phyloP scores from a whole-genome alignment of 2,329 filamentous ascomycete genomes.

The Sporothrix protearum region DNA sequence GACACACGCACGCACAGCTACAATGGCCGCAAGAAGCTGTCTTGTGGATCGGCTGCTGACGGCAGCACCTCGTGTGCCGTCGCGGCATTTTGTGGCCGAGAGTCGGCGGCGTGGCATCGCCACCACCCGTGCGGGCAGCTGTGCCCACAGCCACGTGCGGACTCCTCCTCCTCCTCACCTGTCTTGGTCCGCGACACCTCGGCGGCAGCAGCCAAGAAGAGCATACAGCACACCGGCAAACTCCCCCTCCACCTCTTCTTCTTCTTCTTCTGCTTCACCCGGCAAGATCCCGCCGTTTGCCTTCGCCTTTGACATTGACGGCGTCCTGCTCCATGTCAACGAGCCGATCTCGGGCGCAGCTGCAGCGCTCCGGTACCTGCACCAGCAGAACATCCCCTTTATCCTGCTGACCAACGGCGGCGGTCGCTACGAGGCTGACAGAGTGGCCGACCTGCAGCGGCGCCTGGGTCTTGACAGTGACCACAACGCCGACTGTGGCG shows the following conservation, averaged over 20 bases:
- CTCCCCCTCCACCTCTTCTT: too few relatives aligned
- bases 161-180: background rate
- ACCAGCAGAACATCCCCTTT: constrained; percentile 75
- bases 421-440: constrained; percentile 73
- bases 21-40: background rate
- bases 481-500: constrained; percentile 68
- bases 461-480: constrained; percentile 81
- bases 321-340: constrained; percentile 83
- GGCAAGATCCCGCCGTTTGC: constrained; percentile 34
- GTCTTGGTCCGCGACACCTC: background rate
- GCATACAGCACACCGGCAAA: background rate
- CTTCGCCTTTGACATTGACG: constrained; percentile 66
- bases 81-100: constrained; percentile 5
- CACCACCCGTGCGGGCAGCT: background rate
- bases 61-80: background rate
- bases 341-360: constrained; percentile 74
- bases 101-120: background rate
- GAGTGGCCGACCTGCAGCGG: constrained; percentile 65
- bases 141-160: background rate
- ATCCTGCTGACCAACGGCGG: constrained; percentile 96
- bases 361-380: constrained; percentile 68
- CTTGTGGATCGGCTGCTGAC: constrained; percentile 3
- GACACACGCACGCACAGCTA: background rate
- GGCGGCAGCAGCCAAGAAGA: background rate
- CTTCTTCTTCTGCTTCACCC: background rate